Conservation (phyloP, 75 land plant species). For the Chamaecyparis obtusa region DNA sequence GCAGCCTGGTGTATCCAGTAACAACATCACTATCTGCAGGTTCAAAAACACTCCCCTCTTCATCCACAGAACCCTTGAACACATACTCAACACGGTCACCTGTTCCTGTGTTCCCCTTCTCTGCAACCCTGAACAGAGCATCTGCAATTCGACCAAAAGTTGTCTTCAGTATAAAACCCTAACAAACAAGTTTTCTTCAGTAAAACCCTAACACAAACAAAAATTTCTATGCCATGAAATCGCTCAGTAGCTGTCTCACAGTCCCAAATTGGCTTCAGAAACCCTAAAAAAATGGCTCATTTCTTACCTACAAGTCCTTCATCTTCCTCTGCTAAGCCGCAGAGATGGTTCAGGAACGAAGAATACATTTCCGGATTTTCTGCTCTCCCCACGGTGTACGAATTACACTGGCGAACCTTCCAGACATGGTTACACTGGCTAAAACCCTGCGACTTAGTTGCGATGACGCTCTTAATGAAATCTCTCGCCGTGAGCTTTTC, state of each 20-base stretch:
- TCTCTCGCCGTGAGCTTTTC: neutral
- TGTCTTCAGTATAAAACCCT: no score
- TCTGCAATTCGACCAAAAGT: neutral
- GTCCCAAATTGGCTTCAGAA: no score
- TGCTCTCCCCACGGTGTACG: neutral
- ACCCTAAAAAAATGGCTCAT: no score
- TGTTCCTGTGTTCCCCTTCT: neutral
- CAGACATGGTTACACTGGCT: neutral
- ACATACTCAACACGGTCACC: slow-evolving; percentile 1
- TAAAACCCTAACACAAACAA: neutral
- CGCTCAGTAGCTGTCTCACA: no score
- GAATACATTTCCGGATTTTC: neutral
- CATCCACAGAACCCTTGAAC: neutral
- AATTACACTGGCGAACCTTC: neutral
- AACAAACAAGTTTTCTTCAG: no score
- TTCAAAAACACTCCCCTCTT: neutral
- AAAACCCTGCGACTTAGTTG: neutral
- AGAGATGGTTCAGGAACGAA: neutral
- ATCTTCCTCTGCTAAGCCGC: neutral
- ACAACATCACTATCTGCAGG: neutral
- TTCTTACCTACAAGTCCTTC: neutral
- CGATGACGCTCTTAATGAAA: neutral
- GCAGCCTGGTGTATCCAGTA: neutral
- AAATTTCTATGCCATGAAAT: no score
- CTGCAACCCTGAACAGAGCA: neutral